Evolutionary conservation across 768 basidiomycete species (phyloP).

Genomic region (Hygrophorus pudorinus): DNA sequence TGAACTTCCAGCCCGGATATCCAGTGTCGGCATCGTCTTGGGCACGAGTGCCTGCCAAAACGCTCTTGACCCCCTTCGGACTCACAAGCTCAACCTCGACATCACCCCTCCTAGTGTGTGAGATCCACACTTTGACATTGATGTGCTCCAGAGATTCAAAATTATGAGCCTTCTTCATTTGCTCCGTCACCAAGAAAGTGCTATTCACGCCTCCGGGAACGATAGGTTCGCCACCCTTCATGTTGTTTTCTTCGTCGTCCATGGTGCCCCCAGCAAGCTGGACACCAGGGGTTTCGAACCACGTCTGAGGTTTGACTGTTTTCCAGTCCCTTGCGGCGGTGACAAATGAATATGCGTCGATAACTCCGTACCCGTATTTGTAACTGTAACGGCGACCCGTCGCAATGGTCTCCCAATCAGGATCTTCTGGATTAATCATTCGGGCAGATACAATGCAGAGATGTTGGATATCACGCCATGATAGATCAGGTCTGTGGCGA

Average conservation of each 20-base stretch:
- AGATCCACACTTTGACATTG: slow-evolving; percentile 87
- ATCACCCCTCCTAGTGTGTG: slow-evolving; percentile 80
- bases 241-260: slow-evolving; percentile 33
- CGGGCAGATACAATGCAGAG: slow-evolving; percentile 70
- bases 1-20: slow-evolving; percentile 95
- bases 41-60: slow-evolving; percentile 64
- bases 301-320: slow-evolving; percentile 88
- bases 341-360: slow-evolving; percentile 79
- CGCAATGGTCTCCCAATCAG: slow-evolving; percentile 86
- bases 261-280: slow-evolving; percentile 56
- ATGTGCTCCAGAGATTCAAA: slow-evolving; percentile 88
- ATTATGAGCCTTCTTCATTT: slow-evolving; percentile 63
- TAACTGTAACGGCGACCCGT: slow-evolving; percentile 60
- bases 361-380: slow-evolving; percentile 91
- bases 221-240: slow-evolving; percentile 60
- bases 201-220: slow-evolving; percentile 52
- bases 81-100: slow-evolving; percentile 86
- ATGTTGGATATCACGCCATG: slow-evolving; percentile 95
- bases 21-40: slow-evolving; percentile 59
- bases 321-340: slow-evolving; percentile 75
- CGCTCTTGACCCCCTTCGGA: slow-evolving; percentile 77
- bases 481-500: slow-evolving; percentile 68
- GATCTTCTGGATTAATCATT: slow-evolving; percentile 78
- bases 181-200: slow-evolving; percentile 53
- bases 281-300: slow-evolving; percentile 69